Evolutionary conservation across 331 rosid genomes (phyloP).

Genomic region (Malus hybrid): DNA sequence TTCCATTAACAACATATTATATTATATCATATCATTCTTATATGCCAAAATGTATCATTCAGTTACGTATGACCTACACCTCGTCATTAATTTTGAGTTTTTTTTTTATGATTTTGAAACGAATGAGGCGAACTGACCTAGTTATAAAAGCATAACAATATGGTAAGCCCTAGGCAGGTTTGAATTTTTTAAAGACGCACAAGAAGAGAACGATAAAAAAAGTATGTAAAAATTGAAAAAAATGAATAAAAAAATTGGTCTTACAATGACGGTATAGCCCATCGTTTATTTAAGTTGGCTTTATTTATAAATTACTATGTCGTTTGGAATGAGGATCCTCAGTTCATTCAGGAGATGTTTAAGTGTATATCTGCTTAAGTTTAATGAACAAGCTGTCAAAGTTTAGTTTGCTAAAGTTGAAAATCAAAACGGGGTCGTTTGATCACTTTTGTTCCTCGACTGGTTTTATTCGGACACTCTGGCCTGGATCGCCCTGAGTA

Average conservation of each 20-base stretch:
- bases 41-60: not conserved
- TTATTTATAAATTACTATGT: not conserved
- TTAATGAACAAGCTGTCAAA: not conserved
- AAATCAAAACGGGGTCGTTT: constrained; percentile 10
- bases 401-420: constrained; percentile 12
- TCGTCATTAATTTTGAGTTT: not conserved
- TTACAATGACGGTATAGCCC: too few relatives aligned
- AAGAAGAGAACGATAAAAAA: too few relatives aligned
- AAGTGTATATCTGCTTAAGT: too few relatives aligned
- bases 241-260: not conserved
- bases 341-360: too few relatives aligned
- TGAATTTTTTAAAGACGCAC: not conserved
- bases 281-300: too few relatives aligned
- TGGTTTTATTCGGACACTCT: constrained; percentile 11
- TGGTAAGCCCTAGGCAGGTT: not conserved
- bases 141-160: not conserved
- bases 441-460: constrained; percentile 3
- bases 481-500: constrained; percentile 9
- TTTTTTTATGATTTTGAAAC: not conserved
- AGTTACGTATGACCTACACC: not conserved
- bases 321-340: not conserved
- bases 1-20: too few relatives aligned
- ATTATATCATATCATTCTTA: too few relatives aligned
- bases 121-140: too few relatives aligned
- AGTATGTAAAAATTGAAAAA: not conserved